Evolutionary conservation across 306 rosid genomes (phyloP), one percentile per base, ranked within the genome.

Genomic region (Gillenia trifoliata): DNA sequence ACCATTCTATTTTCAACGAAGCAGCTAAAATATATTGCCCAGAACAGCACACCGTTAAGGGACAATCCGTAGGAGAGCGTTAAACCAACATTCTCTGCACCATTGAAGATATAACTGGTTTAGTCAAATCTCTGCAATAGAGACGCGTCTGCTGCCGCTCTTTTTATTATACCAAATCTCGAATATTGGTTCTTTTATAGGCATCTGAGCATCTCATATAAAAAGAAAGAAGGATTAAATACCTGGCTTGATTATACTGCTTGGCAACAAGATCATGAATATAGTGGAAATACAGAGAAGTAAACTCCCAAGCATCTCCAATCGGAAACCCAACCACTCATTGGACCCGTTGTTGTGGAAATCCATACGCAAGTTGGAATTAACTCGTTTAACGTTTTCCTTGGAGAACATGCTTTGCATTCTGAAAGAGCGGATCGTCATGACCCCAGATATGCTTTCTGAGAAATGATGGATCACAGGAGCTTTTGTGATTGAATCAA

Each of bases 381-480:
- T 90, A 34, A 94, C 96, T 22, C 97, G 80, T 40, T 74, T 87
- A 38, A 92, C 36, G 52, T 94, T 94, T 77, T 90, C 93, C 20
- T 63, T 54, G 78, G 70, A 55, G 83, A 94, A 91, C n/a, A 59
- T 73, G 26, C 23, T 71, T 80, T 90, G 95, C 75, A 73, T 87
- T 52, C 59, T 40, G 84, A 94, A 94, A 40, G 93, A 84, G 2
- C 97, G 95, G 60, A 94, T 89, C 0, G 96, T 94, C 97, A 92
- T 87, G 45, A 94, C 96, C 4, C 98, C 98, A 0, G 96, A 83
- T 66, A 94, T 90, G 85, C 96, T 94, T 76, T 94, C 98, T 33
- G 98, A 94, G 85, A 94, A 94, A 75, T 94, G 95, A 77, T 90
- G 97, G 84, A 94, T 94, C 8, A 94, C 87, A 36, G 98, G 98